These are phyloP conservation scores for Saussurea involucrata DNA, from an alignment of 129 eudicot species.

Conservation along the genomic window DNA sequence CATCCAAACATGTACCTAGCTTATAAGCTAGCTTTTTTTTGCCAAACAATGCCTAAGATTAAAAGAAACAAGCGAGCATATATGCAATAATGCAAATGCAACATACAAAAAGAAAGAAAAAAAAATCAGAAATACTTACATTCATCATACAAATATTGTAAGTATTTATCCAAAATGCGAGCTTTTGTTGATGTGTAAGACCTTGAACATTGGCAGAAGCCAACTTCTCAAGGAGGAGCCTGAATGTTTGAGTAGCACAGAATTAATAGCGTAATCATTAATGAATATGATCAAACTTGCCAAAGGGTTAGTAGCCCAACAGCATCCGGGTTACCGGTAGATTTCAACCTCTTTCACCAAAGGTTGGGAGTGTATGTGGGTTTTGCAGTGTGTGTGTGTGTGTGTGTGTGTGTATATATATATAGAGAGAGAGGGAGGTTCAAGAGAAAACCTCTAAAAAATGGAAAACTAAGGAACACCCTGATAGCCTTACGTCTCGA, in stretches of 20 bases:
- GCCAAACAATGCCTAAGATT: too few relatives aligned
- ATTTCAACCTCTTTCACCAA: background rate
- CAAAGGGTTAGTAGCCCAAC: background rate
- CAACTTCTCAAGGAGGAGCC: slow-evolving; percentile 79
- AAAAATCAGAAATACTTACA: slow-evolving; percentile 33
- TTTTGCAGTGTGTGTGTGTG: background rate
- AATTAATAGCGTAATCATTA: background rate
- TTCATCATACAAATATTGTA: slow-evolving; percentile 94
- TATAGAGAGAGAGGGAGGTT: too few relatives aligned
- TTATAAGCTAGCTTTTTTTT: too few relatives aligned
- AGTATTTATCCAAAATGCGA: slow-evolving; percentile 90
- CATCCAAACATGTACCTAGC: too few relatives aligned
- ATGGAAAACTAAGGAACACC: too few relatives aligned
- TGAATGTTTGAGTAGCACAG: slow-evolving; percentile 27
- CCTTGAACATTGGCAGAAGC: slow-evolving; percentile 63
- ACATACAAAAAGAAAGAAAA: background rate
- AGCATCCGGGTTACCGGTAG: background rate
- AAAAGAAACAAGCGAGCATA: background rate
- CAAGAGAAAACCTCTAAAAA: too few relatives aligned
- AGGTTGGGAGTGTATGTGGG: background rate
- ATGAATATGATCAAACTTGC: background rate
- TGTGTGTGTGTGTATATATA: too few relatives aligned
- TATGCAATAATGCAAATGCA: background rate
- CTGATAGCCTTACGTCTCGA: too few relatives aligned
- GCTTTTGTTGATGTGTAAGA: slow-evolving; percentile 83